Percentiles rank a stretch among this genome's conserved stretches.
phyloP scores from a whole-genome alignment of 2,329 filamentous ascomycete species.

The Ophiostoma triangulosporum region DNA sequence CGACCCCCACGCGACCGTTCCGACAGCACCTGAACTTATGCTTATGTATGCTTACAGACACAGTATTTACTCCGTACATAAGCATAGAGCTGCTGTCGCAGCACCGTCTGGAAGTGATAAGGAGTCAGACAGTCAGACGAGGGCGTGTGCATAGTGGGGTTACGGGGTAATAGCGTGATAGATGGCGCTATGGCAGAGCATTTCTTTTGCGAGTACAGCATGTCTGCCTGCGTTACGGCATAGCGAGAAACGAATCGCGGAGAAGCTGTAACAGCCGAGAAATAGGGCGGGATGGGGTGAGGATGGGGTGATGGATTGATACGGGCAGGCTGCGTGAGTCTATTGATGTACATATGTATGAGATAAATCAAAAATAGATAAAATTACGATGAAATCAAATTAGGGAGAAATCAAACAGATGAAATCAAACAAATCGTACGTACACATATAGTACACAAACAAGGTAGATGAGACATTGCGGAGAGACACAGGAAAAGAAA shows the following conservation, averaged over 20 bases:
- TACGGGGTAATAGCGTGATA: conserved; percentile 9
- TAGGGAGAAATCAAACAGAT: too few relatives aligned
- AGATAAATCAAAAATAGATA: neutral
- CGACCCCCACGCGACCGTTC: too few relatives aligned
- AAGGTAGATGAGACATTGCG: neutral
- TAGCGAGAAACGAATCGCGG: too few relatives aligned
- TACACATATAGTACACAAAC: neutral
- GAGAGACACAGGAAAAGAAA: neutral
- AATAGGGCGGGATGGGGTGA: too few relatives aligned
- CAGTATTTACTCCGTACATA: too few relatives aligned
- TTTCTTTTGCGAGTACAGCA: neutral
- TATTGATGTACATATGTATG: too few relatives aligned
- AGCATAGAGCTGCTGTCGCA: too few relatives aligned
- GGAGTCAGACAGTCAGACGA: neutral
- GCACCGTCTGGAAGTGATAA: too few relatives aligned
- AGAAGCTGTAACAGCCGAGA: too few relatives aligned
- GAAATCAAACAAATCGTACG: neutral
- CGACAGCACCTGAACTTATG: too few relatives aligned
- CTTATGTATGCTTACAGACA: neutral
- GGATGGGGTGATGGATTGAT: too few relatives aligned
- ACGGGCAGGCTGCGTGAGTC: neutral
- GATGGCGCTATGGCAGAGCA: neutral
- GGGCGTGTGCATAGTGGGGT: neutral
- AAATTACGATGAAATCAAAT: too few relatives aligned
- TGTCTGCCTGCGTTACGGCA: neutral